Conservation (phyloP, 2,329 filamentous ascomycete species). For the Fusarium protoensiforme region DNA sequence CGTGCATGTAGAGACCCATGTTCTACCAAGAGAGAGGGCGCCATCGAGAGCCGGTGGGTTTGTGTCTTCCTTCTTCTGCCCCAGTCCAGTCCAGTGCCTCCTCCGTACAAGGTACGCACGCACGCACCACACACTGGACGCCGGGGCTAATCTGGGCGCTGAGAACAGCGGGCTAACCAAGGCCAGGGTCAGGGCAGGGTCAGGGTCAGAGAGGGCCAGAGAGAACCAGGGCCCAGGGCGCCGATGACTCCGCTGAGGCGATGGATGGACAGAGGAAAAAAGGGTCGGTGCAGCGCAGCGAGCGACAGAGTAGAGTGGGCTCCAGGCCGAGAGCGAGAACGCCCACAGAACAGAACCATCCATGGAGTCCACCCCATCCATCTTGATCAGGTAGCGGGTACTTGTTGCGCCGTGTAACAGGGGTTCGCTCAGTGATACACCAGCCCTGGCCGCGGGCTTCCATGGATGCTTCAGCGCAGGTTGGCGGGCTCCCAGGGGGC, state of each 20-base stretch:
- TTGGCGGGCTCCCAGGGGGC: conserved; percentile 1
- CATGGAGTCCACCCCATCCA: not conserved
- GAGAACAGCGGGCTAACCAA: conserved; percentile 36
- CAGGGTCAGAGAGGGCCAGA: conserved; percentile 12
- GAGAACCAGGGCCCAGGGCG: conserved; percentile 7
- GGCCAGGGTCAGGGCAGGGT: conserved; percentile 19
- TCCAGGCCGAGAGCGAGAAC: not conserved
- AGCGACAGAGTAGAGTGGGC: not conserved
- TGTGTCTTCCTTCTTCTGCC: conserved; percentile 5
- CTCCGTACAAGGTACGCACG: conserved; percentile 10
- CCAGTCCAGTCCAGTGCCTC: conserved; percentile 4
- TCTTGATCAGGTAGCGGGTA: conserved; percentile 7
- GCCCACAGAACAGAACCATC: not conserved
- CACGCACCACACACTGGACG: not conserved
- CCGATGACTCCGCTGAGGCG: conserved; percentile 10
- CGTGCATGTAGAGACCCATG: conserved; percentile 9
- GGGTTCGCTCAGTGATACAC: conserved; percentile 1
- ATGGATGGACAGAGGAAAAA: not conserved
- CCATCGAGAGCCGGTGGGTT: conserved; percentile 14
- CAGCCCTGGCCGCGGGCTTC: not conserved
- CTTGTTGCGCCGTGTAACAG: not conserved
- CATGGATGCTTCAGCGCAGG: not conserved
- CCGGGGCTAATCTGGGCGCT: conserved; percentile 31
- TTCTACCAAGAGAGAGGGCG: not conserved
- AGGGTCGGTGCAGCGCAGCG: not conserved